These are phyloP conservation scores for Didymella exigua DNA, from an alignment of 2,329 filamentous ascomycete species.

Conservation along the genomic window DNA sequence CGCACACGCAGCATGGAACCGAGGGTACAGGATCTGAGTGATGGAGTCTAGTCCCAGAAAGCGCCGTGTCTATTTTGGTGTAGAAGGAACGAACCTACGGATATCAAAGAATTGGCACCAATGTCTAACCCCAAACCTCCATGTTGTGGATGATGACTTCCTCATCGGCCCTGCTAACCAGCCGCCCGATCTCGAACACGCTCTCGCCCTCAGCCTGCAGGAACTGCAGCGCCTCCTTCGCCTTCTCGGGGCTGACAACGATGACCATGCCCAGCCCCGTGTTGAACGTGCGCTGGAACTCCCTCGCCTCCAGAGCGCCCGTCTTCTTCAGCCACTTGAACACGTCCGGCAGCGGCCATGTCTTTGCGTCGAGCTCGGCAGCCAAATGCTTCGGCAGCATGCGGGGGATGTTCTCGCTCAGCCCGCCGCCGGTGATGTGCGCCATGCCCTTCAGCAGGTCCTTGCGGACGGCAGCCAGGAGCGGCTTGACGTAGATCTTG, in stretches of 20 bases:
- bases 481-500: constrained; percentile 85
- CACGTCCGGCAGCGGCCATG: constrained; percentile 77
- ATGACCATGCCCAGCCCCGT: constrained; percentile 93
- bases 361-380: constrained; percentile 77
- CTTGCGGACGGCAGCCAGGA: constrained; percentile 68
- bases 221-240: constrained; percentile 62
- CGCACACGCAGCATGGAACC: too few relatives aligned
- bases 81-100: neutral
- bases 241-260: constrained; percentile 72
- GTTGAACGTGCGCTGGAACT: constrained; percentile 95
- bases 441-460: constrained; percentile 85
- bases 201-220: constrained; percentile 74
- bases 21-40: neutral
- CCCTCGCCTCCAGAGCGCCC: constrained; percentile 71
- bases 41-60: neutral
- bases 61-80: constrained; percentile 6
- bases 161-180: constrained; percentile 64
- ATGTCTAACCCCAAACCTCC: constrained; percentile 49
- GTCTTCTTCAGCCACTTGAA: constrained; percentile 84
- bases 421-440: constrained; percentile 94
- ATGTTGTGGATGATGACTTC: constrained; percentile 62
- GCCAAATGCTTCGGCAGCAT: constrained; percentile 82
- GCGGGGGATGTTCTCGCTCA: constrained; percentile 91
- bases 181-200: constrained; percentile 75
- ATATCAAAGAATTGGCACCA: neutral